phyloP scores from a whole-genome alignment of 2,329 filamentous ascomycete genomes.

The Penicillium sp. region DNA sequence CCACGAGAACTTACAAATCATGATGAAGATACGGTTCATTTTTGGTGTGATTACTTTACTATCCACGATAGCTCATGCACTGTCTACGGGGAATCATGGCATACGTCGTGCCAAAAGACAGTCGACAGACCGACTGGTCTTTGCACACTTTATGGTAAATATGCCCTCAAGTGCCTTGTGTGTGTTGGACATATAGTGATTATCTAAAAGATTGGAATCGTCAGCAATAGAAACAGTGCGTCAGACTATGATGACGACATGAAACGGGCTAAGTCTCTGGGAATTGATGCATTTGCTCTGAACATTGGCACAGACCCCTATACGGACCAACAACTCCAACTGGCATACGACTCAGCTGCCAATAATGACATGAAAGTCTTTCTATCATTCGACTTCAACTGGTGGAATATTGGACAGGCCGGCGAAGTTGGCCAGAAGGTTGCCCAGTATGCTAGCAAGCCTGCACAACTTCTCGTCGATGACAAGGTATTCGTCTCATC shows the following conservation, averaged over 20 bases:
- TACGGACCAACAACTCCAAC: conserved; percentile 46
- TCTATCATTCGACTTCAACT: conserved; percentile 57
- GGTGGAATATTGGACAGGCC: conserved; percentile 42
- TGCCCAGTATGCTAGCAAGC: conserved; percentile 43
- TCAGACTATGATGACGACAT: conserved; percentile 50
- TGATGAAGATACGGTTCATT: neutral
- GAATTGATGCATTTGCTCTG: conserved; percentile 52
- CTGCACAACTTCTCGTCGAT: conserved; percentile 51
- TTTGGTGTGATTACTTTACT: neutral
- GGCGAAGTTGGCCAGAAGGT: conserved; percentile 47
- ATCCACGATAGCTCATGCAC: neutral
- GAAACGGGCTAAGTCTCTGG: conserved; percentile 42
- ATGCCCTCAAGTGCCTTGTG: neutral
- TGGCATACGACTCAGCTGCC: conserved; percentile 50
- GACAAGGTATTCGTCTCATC: conserved; percentile 53
- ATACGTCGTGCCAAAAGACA: neutral
- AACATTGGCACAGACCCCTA: conserved; percentile 49
- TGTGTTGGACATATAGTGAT: neutral
- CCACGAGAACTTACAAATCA: neutral
- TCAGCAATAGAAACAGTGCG: conserved; percentile 42
- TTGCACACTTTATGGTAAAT: conserved; percentile 44
- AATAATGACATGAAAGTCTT: conserved; percentile 52
- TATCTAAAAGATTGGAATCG: conserved; percentile 44
- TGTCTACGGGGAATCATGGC: neutral
- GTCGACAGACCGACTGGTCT: conserved; percentile 33